Evolutionary conservation across 148 eudicot species (phyloP), one percentile per base, ranked within the genome.

Genomic region (Diospyros lotus): DNA sequence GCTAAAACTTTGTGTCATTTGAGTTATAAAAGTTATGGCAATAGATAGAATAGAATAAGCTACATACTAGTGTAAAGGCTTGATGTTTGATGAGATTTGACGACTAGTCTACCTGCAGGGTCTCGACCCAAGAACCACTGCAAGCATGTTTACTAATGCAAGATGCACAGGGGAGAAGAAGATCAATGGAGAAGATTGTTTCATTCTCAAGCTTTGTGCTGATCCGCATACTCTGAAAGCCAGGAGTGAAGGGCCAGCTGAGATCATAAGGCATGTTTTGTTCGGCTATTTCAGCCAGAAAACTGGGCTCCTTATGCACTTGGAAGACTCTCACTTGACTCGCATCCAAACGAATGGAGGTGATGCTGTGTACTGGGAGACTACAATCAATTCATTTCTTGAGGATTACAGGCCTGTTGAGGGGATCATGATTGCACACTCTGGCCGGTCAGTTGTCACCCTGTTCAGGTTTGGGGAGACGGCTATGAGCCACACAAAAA

Each of bases 301-400:
- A 77, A 85, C 93, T 0, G 93, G 93, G 42, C 90, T 89, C 62
- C 88, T 89, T 17, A 79, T 87, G 6, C 88, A 83, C 60, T 7
- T 89, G 60, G 93, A 89, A 74, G 93, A 89, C 81, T 79, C 85
- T 42, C 86, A 85, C 48, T 62, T 94, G 78, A 94, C 98, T 71
- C 97, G 97, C 54, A 90, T 94, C 68, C 98, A 91, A 75, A 83
- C 85, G 68, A 92, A 90, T 39, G 97, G 93, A n/a, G 93, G 97
- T 9, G 98, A 94, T 70, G 98, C 97, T 14, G 97, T 91, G 4
- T 94, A 94, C 71, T 94, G 98, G 98, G 98, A 94, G 78, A 93
- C 96, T 11, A 93, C 98, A 39, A 91, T 93, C 58, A 88, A 89
- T 66, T 93, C 98, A 3, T 86, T 82, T 61, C 87, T 94, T 11